Base-by-base conservation (phyloP, 75 land plant species). In the Pseudotsuga menziesii region DNA sequence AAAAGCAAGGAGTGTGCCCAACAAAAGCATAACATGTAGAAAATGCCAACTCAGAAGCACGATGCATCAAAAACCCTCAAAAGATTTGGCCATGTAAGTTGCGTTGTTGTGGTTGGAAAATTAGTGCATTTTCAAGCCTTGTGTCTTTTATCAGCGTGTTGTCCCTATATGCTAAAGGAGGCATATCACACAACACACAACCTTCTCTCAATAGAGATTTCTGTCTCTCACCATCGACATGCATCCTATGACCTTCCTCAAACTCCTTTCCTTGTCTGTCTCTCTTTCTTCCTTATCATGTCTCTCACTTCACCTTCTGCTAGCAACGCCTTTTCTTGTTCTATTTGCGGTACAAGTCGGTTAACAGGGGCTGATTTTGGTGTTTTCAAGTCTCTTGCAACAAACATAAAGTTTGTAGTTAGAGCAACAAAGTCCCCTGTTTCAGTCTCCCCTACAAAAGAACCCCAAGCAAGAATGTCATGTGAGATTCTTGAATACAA, bases 41-140 rank as follows among this genome's bases (percentile, higher is more conserved):
- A 74, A 91, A 96, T 17, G 97, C 97, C 59, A 96, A 73, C 56
- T 96, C 98, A 83, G 87, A 96, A 29, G 98, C 98, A 74, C 92
- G 79, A 78, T 89, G 91, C 98, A 96, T 96, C 67, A 96, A 76
- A 83, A 96, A 96, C 9, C 98, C 98, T 71, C 98, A 97, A 85
- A 96, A 96, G 54, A 96, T 96, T 22, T 97, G 81, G 23, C 98
- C 97, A 83, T 96, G 97, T 77, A 96, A 77, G 79, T 96, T 96
- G 57, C 98, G 89, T 80, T 96, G 98, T 70, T 96, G 98, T 23
- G 98, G 98, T 61, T 96, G 98, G 81, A 97, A 96, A 56, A 94
- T 91, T 22, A 94, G 82, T 14, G 93, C 85, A 81, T 96, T 94
- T 71, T 96, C 98, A 60, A 96, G 88, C 8, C 91, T 64, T 6